Percentiles rank a stretch among this genome's conserved stretches.
Evolutionary conservation across 306 rosid species (phyloP).

Genomic region (Gastrolobium bilobum): DNA sequence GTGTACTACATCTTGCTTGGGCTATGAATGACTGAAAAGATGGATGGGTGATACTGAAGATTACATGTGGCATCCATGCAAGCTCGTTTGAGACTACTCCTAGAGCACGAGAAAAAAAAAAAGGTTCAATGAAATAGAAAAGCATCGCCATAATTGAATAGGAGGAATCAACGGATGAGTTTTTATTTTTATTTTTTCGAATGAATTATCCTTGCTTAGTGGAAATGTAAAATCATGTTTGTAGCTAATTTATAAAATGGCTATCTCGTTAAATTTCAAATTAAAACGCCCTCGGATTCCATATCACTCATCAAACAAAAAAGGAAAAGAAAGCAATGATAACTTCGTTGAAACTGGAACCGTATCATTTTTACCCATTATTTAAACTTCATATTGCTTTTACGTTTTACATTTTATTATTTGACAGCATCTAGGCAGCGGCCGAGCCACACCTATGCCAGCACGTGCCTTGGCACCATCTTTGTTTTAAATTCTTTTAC

Average conservation of each 20-base stretch:
- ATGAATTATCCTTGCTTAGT: constrained; percentile 52
- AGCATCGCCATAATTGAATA: constrained; percentile 43
- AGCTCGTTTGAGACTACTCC: constrained; percentile 42
- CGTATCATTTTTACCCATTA: constrained; percentile 8
- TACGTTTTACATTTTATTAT: not conserved
- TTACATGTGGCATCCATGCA: constrained; percentile 46
- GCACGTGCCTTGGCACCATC: too few relatives aligned
- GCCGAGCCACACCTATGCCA: too few relatives aligned
- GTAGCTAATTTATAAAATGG: constrained; percentile 59
- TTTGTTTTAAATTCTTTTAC: too few relatives aligned
- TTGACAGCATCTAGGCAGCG: not conserved
- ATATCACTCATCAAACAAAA: not conserved
- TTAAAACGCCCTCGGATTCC: constrained; percentile 37
- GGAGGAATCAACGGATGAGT: constrained; percentile 48
- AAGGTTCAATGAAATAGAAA: constrained; percentile 35
- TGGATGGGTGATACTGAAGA: constrained; percentile 49
- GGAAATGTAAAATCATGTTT: constrained; percentile 65
- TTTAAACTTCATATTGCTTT: not conserved
- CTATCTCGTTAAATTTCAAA: constrained; percentile 38
- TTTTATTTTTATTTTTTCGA: not conserved
- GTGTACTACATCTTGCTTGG: constrained; percentile 93
- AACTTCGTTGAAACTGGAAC: constrained; percentile 5
- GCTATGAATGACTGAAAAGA: constrained; percentile 54
- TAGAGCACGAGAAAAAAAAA: constrained; percentile 3
- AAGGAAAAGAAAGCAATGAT: not conserved